Conservation (phyloP, 257 asterid genomes). For the Vinca minor region DNA sequence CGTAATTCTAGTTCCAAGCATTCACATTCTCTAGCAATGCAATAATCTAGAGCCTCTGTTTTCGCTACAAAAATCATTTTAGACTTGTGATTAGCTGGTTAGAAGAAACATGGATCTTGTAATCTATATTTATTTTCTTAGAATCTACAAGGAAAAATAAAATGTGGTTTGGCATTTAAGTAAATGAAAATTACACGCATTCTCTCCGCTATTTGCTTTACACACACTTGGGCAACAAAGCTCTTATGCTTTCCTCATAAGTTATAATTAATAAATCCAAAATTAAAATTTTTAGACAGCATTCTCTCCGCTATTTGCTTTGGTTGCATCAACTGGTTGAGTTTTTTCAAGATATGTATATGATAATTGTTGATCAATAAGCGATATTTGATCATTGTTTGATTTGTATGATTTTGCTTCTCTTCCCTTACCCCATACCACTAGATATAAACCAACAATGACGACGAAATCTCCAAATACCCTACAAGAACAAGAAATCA, state of each 20-base stretch:
- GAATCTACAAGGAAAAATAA: too few relatives aligned
- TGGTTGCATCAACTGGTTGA: constrained; percentile 11
- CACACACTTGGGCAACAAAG: background rate
- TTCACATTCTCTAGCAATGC: background rate
- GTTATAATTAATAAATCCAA: too few relatives aligned
- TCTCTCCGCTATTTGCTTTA: too few relatives aligned
- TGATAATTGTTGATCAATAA: constrained; percentile 6
- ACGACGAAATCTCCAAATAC: constrained; percentile 6
- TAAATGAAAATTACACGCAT: background rate
- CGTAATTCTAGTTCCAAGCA: background rate
- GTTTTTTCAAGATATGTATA: constrained; percentile 7
- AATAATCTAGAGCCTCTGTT: background rate
- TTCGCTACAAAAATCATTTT: background rate
- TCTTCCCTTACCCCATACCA: background rate
- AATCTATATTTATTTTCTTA: too few relatives aligned
- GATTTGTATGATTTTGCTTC: constrained; percentile 7
- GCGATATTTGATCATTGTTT: constrained; percentile 11
- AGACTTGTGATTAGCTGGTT: background rate
- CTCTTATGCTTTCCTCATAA: background rate
- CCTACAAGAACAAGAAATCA: constrained; percentile 7
- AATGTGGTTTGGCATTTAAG: background rate
- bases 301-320: constrained; percentile 17
- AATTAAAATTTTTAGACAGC: constrained; percentile 15
- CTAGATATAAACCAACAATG: background rate
- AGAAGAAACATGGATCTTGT: too few relatives aligned